These are phyloP conservation scores for Podaxis mareebaensis DNA, from an alignment of 768 basidiomycete genomes.

Conservation along the genomic window DNA sequence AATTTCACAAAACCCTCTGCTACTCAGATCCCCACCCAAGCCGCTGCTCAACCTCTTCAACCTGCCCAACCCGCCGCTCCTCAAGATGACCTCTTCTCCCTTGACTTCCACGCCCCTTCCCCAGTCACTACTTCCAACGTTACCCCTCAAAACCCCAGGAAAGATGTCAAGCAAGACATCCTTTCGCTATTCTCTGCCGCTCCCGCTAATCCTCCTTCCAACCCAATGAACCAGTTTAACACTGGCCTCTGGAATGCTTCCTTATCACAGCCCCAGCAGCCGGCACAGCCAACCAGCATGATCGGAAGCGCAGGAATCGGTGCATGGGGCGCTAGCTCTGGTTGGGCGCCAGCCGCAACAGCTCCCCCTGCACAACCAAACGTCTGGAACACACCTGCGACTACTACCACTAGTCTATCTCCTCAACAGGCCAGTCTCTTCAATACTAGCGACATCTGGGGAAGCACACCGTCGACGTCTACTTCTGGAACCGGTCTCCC, in stretches of 20 bases:
- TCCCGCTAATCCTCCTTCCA: conserved; percentile 30
- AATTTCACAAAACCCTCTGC: conserved; percentile 25
- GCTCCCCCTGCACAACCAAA: conserved; percentile 37
- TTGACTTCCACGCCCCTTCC: conserved; percentile 77
- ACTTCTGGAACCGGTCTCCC: not conserved
- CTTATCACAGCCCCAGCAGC: conserved; percentile 24
- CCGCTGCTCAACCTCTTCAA: conserved; percentile 26
- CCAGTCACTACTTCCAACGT: conserved; percentile 21
- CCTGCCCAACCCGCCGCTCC: conserved; percentile 31
- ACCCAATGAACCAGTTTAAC: conserved; percentile 39
- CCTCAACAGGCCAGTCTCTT: conserved; percentile 39
- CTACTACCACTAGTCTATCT: conserved; percentile 20
- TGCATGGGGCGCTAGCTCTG: conserved; percentile 68
- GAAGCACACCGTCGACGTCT: conserved; percentile 26
- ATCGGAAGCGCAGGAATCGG: conserved; percentile 54
- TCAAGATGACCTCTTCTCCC: conserved; percentile 73
- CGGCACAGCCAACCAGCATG: conserved; percentile 46
- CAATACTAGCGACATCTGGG: conserved; percentile 65
- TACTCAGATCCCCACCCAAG: conserved; percentile 29
- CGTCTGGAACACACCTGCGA: conserved; percentile 37
- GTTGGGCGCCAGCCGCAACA: conserved; percentile 48
- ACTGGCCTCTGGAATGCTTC: conserved; percentile 30
- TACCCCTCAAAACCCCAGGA: conserved; percentile 43
- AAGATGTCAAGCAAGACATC: conserved; percentile 84
- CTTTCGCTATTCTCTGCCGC: conserved; percentile 73